Base-by-base conservation (phyloP, 768 basidiomycete species). In the Pulveroboletus ravenelii region DNA sequence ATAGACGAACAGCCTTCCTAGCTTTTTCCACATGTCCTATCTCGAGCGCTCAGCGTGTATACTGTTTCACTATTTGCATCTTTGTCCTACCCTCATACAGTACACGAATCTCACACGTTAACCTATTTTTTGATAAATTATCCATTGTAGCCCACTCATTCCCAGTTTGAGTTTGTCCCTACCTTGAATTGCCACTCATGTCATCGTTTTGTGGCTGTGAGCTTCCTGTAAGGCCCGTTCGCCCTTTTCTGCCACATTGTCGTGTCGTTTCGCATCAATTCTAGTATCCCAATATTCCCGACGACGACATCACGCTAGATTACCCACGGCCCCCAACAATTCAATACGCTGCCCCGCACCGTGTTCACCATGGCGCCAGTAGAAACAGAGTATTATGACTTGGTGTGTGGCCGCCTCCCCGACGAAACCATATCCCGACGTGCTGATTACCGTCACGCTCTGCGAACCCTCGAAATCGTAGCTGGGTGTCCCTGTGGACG, bases 311-410 rank as follows among this genome's bases (percentile, higher is more conserved):
- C 52, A 48, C 49, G 23, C 39, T 52, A 53, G 41, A 55, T 29
- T 42, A 14, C 27, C n/a, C 20, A 32, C 47, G 37, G 15, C 49
- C 8, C 17, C 6, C 17, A 8, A 56, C 56, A 25, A 47, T 27
- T 32, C 27, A 30, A 40, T 36, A 23, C 39, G 17, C 37, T n/a
- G 30, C 52, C 20, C 29, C 17, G 18, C 23, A 27, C 8, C 30
- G 25, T 9, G 14, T 34, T 25, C 40, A 29, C 54, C 20, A 91
- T 91, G 89, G 76, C 85, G n/a, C 89, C 89, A n/a, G 81, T 91
- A 17, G 90, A 93, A 63, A 90, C 88, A 12, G 87, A 87, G 63
- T 93, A 89, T 67, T 94, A 93, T 70, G 89, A 92, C 67, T 61
- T 92, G 67, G 89, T 89, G 58, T 59, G 85, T 53, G 23, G 47